These are phyloP conservation scores for Cephalotrichum gorgonifer DNA, from an alignment of 2,329 filamentous ascomycete species.

Conservation along the genomic window DNA sequence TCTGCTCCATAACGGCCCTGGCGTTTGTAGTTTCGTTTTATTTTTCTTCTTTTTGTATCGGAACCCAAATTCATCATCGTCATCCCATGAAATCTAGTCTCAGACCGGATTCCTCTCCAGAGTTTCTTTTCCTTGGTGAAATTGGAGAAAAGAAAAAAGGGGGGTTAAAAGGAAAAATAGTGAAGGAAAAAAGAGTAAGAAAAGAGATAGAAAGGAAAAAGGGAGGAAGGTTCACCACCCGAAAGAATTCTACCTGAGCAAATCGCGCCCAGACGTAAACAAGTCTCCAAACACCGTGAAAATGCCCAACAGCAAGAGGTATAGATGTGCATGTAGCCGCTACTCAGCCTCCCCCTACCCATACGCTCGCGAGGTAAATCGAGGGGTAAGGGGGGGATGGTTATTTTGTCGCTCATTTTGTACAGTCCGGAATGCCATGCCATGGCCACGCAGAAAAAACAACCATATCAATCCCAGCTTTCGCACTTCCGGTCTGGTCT, in stretches of 20 bases:
- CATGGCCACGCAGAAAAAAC: no score
- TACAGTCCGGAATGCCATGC: not conserved
- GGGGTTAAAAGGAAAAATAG: not conserved
- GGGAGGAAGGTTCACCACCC: not conserved
- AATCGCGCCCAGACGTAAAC: not conserved
- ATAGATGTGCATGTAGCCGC: not conserved
- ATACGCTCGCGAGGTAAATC: not conserved
- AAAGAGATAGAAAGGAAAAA: conserved; percentile 1
- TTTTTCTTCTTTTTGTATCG: no score
- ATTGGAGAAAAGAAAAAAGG: not conserved
- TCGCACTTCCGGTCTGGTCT: no score
- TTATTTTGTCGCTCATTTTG: not conserved
- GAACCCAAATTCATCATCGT: no score
- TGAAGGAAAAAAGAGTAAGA: not conserved
- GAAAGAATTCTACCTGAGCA: conserved; percentile 1
- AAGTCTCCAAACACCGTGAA: conserved; percentile 2
- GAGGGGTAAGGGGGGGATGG: no score
- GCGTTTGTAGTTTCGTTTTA: no score
- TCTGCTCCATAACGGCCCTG: no score
- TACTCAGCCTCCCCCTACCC: not conserved
- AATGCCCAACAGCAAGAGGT: conserved; percentile 2
- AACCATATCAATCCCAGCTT: not conserved
- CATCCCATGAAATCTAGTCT: no score
- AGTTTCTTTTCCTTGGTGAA: no score
- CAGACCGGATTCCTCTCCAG: no score